phyloP scores from a whole-genome alignment of 1,139 yeast species.

The Kodamaea suecica region DNA sequence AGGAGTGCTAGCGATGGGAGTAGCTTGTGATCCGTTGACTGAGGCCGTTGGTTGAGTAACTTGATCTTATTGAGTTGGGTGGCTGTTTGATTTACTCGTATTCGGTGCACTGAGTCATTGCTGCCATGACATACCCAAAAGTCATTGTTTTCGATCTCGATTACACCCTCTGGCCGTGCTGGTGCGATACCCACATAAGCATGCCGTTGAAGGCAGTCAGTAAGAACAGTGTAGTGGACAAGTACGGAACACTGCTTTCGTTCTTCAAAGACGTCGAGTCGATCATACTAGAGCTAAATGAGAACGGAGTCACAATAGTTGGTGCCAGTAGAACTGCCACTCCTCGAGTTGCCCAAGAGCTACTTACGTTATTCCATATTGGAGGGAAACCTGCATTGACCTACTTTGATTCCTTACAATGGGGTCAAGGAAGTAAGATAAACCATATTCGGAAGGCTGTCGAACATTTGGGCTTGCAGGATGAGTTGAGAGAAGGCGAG shows the following conservation, averaged over 20 bases:
- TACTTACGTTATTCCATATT: conserved; percentile 49
- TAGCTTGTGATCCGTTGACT: neutral
- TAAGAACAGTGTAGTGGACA: conserved; percentile 35
- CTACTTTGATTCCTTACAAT: conserved; percentile 53
- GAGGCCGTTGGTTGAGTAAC: too few relatives aligned
- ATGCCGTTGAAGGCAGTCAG: conserved; percentile 43
- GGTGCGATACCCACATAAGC: conserved; percentile 64
- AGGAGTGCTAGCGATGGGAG: neutral
- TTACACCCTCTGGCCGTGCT: conserved; percentile 74
- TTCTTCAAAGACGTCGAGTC: conserved; percentile 61
- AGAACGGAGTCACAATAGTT: conserved; percentile 46
- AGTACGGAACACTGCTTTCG: conserved; percentile 45
- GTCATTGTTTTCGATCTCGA: conserved; percentile 74
- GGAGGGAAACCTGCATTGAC: conserved; percentile 45
- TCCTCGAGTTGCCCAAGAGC: conserved; percentile 57
- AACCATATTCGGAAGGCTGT: conserved; percentile 53
- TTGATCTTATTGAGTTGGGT: too few relatives aligned
- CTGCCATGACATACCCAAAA: conserved; percentile 39
- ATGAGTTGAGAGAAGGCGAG: conserved; percentile 46
- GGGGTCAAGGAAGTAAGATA: conserved; percentile 67
- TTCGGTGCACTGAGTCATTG: too few relatives aligned
- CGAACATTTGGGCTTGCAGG: conserved; percentile 31
- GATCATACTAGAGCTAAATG: conserved; percentile 45
- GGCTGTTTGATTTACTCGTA: too few relatives aligned
- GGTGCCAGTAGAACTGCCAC: conserved; percentile 70